Evolutionary conservation across 345 rosid genomes (phyloP).

Genomic region (Gossypium sturtianum): DNA sequence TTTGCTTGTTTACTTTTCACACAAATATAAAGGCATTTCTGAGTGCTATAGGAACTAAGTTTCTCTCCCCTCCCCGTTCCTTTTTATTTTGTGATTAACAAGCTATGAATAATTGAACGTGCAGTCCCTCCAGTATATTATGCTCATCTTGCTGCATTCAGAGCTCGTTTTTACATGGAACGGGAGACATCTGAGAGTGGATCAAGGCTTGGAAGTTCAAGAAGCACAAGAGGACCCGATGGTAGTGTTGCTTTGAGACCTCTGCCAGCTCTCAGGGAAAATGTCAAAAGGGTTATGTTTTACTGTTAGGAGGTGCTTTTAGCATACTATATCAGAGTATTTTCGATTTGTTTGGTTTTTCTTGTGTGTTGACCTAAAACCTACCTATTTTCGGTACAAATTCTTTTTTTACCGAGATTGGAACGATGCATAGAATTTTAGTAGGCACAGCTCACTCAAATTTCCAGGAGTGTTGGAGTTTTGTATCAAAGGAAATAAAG

Average conservation of each 20-base stretch:
- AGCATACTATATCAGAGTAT: too few relatives aligned
- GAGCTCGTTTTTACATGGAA: slow-evolving; percentile 97
- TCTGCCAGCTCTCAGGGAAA: slow-evolving; percentile 80
- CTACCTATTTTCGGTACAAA: too few relatives aligned
- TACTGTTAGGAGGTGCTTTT: slow-evolving; percentile 42
- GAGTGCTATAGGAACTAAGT: neutral
- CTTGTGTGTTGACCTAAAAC: too few relatives aligned
- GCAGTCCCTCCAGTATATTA: slow-evolving; percentile 96
- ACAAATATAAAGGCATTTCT: neutral
- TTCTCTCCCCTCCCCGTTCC: neutral
- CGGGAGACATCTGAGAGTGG: slow-evolving; percentile 97
- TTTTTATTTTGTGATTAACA: neutral
- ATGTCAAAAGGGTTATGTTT: slow-evolving; percentile 92
- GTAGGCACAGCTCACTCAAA: too few relatives aligned
- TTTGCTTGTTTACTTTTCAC: neutral
- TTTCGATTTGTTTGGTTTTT: too few relatives aligned
- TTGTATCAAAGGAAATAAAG: too few relatives aligned
- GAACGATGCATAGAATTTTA: too few relatives aligned
- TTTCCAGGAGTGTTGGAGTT: too few relatives aligned
- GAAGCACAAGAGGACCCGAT: slow-evolving; percentile 52
- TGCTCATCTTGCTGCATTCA: slow-evolving; percentile 94
- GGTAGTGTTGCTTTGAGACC: slow-evolving; percentile 67
- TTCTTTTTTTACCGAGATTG: too few relatives aligned
- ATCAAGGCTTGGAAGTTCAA: slow-evolving; percentile 42
- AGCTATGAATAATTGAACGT: neutral